Evolutionary conservation across 2,329 filamentous ascomycete species (phyloP).

Genomic region (Monosporascus sp.): DNA sequence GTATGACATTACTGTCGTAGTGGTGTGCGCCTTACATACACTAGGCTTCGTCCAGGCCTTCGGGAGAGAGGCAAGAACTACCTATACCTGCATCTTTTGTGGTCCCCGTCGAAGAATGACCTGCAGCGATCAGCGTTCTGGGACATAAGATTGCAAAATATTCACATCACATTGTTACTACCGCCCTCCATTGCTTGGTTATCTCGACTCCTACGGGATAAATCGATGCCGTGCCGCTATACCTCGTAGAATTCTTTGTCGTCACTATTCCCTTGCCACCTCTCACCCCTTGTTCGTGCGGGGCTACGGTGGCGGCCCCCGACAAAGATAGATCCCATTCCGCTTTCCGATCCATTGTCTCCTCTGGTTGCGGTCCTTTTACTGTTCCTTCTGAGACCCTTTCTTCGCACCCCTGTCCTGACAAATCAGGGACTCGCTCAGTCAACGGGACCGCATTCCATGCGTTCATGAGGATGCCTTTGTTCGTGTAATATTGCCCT

Average conservation of each 20-base stretch:
- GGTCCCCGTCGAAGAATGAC: not conserved
- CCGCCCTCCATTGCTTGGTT: slow-evolving; percentile 12
- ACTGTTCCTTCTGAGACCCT: slow-evolving; percentile 3
- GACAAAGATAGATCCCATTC: slow-evolving; percentile 13
- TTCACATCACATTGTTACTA: not conserved
- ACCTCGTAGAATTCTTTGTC: slow-evolving; percentile 14
- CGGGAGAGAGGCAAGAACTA: not conserved
- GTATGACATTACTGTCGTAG: not conserved
- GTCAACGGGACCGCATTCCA: slow-evolving; percentile 13
- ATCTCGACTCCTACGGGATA: slow-evolving; percentile 5
- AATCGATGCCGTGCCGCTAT: slow-evolving; percentile 2
- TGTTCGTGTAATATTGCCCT: slow-evolving; percentile 14
- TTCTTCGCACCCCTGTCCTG: slow-evolving; percentile 4
- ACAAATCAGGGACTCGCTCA: slow-evolving; percentile 9
- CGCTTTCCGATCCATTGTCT: slow-evolving; percentile 12
- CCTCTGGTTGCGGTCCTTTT: slow-evolving; percentile 13
- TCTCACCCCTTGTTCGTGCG: slow-evolving; percentile 11
- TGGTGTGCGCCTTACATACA: not conserved
- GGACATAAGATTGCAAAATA: not conserved
- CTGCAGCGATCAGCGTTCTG: not conserved
- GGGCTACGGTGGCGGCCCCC: slow-evolving; percentile 8
- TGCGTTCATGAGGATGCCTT: slow-evolving; percentile 9
- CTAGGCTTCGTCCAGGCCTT: not conserved
- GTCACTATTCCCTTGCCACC: slow-evolving; percentile 9
- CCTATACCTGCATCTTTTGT: not conserved